phyloP scores from a whole-genome alignment of 2,329 filamentous ascomycete genomes.

The Botrytis elliptica region DNA sequence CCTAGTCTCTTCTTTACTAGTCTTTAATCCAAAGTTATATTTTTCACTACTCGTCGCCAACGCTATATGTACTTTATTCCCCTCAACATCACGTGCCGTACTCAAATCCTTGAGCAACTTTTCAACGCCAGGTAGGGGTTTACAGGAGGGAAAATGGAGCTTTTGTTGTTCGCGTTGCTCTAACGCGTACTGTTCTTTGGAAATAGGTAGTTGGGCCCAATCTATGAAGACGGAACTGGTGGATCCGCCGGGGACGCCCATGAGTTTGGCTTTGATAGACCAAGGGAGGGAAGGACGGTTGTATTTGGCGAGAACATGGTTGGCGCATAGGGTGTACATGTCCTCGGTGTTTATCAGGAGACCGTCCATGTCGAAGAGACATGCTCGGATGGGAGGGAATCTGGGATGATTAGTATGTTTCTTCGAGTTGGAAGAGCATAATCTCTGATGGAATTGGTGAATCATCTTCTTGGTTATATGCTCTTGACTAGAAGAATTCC shows the following conservation, averaged over 20 bases:
- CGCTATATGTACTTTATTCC: not conserved
- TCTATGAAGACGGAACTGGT: slow-evolving; percentile 65
- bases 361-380: slow-evolving; percentile 98
- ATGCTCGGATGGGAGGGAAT: slow-evolving; percentile 79
- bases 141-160: slow-evolving; percentile 69
- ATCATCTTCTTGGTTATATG: not conserved
- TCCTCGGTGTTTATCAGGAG: slow-evolving; percentile 96
- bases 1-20: slow-evolving; percentile 41
- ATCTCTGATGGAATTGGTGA: not conserved
- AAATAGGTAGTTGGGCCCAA: slow-evolving; percentile 85
- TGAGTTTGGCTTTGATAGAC: slow-evolving; percentile 85
- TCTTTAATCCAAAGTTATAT: slow-evolving; percentile 20
- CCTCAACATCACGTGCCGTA: slow-evolving; percentile 25
- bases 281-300: slow-evolving; percentile 76
- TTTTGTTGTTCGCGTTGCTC: slow-evolving; percentile 64
- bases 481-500: too few relatives aligned
- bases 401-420: slow-evolving; percentile 43
- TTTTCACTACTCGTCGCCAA: slow-evolving; percentile 3
- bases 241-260: slow-evolving; percentile 36
- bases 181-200: slow-evolving; percentile 62
- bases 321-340: slow-evolving; percentile 81
- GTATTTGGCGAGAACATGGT: slow-evolving; percentile 76
- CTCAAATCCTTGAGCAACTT: slow-evolving; percentile 62
- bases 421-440: not conserved
- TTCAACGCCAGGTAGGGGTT: slow-evolving; percentile 75